Evolutionary conservation across 306 rosid genomes (phyloP), one percentile per base, ranked within the genome.

Genomic region (barrel medic (Medicago truncatula)): DNA sequence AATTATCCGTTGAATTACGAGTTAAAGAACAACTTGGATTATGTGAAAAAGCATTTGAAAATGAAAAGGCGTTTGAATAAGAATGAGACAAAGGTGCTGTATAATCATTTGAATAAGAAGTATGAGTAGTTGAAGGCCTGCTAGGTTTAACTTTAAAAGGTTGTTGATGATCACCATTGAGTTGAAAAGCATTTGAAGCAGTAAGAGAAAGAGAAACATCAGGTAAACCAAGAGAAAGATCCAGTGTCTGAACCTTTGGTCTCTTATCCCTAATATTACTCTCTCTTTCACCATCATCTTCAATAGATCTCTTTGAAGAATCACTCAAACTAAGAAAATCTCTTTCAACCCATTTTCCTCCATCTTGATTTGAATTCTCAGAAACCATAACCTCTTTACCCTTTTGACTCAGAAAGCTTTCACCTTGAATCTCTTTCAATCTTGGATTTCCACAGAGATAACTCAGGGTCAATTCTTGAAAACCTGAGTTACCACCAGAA

Each of bases 21-120:
- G 99, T 96, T 18, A 92, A 84, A 0, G 99, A 96, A 80, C 99
- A 96, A 50, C 99, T 96, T 17, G 97, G 97, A 71, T 92, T 92
- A 82, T 96, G 99, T 4, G 99, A 92, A n/a, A n/a, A n/a, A n/a
- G n/a, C n/a, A n/a, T n/a, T n/a, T n/a, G n/a, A n/a, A 71, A 84
- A 82, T 4, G 99, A 92, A 74, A 84, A 82, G 0, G 85, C 90
- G 72, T 89, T 97, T 11, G 99, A 90, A 67, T 92, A 85, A 3
- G 99, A 92, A 90, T 88, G 87, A 6, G 99, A 96, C 46, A 89
- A 76, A 83, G 64, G 64, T 23, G 96, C 91, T 20, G 97, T 89
- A 71, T 84, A 88, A 80, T 96, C 99, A 70, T 88, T 92, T 44
- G 99, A 96, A 70, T 84, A 96, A 8, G 82, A 66, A 17, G 46